Conservation (phyloP, 495 filamentous ascomycete species). For the Bryoglossum gracile region DNA sequence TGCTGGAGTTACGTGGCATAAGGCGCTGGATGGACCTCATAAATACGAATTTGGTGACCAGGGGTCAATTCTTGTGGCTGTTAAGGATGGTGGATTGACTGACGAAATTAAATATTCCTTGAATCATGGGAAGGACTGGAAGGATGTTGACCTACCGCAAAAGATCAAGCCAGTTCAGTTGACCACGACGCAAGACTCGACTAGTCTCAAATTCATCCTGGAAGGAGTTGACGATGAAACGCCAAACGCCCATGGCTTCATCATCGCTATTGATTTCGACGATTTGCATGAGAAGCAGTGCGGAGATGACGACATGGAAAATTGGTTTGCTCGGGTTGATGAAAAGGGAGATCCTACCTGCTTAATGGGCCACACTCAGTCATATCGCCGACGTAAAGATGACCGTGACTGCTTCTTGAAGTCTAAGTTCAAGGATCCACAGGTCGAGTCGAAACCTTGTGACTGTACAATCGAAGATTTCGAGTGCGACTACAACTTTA, state of each 20-base stretch:
- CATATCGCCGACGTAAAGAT: slow-evolving; percentile 70
- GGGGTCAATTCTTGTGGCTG: slow-evolving; percentile 77
- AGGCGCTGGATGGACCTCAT: slow-evolving; percentile 70
- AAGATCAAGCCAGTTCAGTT: slow-evolving; percentile 57
- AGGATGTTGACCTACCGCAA: slow-evolving; percentile 52
- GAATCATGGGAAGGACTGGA: slow-evolving; percentile 80
- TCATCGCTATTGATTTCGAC: slow-evolving; percentile 76
- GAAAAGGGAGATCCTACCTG: slow-evolving; percentile 75
- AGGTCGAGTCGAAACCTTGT: slow-evolving; percentile 58
- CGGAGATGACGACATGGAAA: slow-evolving; percentile 71
- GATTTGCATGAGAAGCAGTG: slow-evolving; percentile 77
- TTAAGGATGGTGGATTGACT: slow-evolving; percentile 54
- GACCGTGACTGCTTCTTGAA: slow-evolving; percentile 84
- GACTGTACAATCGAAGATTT: slow-evolving; percentile 77
- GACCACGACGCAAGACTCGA: slow-evolving; percentile 84
- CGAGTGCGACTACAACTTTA: slow-evolving; percentile 91
- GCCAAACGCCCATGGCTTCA: slow-evolving; percentile 38
- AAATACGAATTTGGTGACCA: slow-evolving; percentile 94
- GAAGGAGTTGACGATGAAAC: slow-evolving; percentile 46
- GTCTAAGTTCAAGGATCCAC: slow-evolving; percentile 70
- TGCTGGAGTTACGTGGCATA: slow-evolving; percentile 76
- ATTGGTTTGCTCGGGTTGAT: slow-evolving; percentile 78
- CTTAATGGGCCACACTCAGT: slow-evolving; percentile 91
- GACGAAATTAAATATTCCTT: slow-evolving; percentile 72
- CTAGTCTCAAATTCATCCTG: slow-evolving; percentile 80